phyloP scores from a whole-genome alignment of 306 rosid species.

The Carpinus fangiana region DNA sequence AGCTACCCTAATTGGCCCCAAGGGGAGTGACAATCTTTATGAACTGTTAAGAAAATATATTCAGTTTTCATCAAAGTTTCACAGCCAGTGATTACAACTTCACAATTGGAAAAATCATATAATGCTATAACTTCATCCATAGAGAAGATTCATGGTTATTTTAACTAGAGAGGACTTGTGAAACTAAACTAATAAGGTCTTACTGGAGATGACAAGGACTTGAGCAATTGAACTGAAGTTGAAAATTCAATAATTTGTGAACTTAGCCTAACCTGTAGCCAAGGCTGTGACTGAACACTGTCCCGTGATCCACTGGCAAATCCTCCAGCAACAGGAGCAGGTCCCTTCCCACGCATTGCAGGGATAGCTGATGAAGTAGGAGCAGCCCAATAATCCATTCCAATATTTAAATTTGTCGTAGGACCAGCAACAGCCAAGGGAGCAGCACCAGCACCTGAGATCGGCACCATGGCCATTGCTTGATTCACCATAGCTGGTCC shows the following conservation, averaged over 20 bases:
- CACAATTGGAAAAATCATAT: background rate
- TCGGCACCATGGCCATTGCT: constrained; percentile 60
- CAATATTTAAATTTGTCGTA: constrained; percentile 87
- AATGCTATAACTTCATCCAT: background rate
- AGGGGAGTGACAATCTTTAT: too few relatives aligned
- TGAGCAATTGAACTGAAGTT: constrained; percentile 20
- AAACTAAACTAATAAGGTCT: constrained; percentile 13
- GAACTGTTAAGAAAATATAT: background rate
- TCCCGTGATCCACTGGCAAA: constrained; percentile 83
- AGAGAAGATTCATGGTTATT: background rate
- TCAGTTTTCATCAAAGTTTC: background rate
- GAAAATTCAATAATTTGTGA: constrained; percentile 3
- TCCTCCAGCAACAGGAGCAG: constrained; percentile 82
- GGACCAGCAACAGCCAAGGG: constrained; percentile 82
- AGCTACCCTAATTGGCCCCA: too few relatives aligned
- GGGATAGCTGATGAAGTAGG: constrained; percentile 71
- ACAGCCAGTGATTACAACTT: background rate
- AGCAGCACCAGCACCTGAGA: constrained; percentile 68
- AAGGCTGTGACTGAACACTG: constrained; percentile 78
- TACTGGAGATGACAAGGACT: constrained; percentile 13
- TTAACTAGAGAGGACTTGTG: background rate
- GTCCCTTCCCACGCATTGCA: constrained; percentile 69
- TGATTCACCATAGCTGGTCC: constrained; percentile 70
- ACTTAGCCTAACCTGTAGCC: constrained; percentile 69
- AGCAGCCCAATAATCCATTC: constrained; percentile 98